Conservation (phyloP, 495 filamentous ascomycete species). For the Lophium mytilinum region DNA sequence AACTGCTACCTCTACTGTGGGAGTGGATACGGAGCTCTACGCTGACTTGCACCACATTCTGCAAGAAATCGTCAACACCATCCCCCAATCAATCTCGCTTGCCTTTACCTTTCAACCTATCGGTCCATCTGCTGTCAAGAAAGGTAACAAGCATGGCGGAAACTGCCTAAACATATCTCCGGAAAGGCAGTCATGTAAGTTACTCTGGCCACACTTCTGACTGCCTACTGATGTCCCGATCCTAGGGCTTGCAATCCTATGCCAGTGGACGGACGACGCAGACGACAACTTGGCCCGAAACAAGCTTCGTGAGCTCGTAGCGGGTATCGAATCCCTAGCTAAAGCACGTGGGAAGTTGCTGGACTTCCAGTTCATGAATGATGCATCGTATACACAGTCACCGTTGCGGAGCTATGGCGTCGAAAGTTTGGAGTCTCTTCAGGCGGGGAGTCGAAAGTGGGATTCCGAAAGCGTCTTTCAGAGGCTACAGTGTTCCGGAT, state of each 20-base stretch:
- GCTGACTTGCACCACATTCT: too few relatives aligned
- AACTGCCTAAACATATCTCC: too few relatives aligned
- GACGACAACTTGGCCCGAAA: slow-evolving; percentile 1
- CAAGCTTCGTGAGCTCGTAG: not conserved
- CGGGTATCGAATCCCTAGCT: not conserved
- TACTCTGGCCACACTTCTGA: not conserved
- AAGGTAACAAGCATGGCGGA: too few relatives aligned
- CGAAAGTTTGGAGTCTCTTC: not conserved
- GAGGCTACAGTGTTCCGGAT: slow-evolving; percentile 7
- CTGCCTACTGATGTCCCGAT: not conserved
- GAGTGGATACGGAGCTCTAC: too few relatives aligned
- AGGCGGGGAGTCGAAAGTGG: not conserved
- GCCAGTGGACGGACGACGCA: slow-evolving; percentile 8
- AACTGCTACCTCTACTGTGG: too few relatives aligned
- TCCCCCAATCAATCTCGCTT: too few relatives aligned
- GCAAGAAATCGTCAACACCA: too few relatives aligned
- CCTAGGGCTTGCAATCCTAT: not conserved
- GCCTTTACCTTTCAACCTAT: too few relatives aligned
- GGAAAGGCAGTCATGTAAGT: slow-evolving; percentile 5
- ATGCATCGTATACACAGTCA: slow-evolving; percentile 6
- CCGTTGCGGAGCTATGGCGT: slow-evolving; percentile 5
- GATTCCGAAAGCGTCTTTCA: slow-evolving; percentile 3
- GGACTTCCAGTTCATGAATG: slow-evolving; percentile 13
- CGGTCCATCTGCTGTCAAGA: too few relatives aligned
- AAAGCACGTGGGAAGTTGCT: not conserved